A percentile compares a stretch with the other conserved stretches of the same genome.
These are phyloP conservation scores for Leptographium radiaticola DNA, from an alignment of 2,329 filamentous ascomycete species.

Conservation along the genomic window DNA sequence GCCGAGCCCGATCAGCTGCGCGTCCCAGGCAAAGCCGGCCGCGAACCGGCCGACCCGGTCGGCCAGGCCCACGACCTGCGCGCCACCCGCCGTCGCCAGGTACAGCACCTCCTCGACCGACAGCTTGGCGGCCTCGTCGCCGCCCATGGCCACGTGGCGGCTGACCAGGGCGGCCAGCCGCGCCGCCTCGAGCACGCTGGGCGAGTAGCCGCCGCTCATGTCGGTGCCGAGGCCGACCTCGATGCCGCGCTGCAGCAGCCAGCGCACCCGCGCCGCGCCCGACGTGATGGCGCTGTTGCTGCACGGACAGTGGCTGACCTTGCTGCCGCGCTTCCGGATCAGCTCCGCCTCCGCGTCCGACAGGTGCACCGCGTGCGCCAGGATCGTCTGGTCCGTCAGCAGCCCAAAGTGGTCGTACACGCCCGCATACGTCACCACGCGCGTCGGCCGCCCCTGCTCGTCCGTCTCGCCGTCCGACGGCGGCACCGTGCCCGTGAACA, in stretches of 20 bases:
- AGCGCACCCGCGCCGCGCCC: conserved; percentile 63
- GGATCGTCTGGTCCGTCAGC: conserved; percentile 58
- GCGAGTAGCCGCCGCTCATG: conserved; percentile 74
- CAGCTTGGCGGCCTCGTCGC: conserved; percentile 47
- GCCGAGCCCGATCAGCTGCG: conserved; percentile 62
- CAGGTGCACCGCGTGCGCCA: conserved; percentile 78
- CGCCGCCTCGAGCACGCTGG: conserved; percentile 70
- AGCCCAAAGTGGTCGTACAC: conserved; percentile 68
- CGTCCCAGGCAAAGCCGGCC: conserved; percentile 81
- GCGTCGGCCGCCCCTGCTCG: background rate
- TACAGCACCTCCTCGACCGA: conserved; percentile 79
- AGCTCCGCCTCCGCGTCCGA: conserved; percentile 50
- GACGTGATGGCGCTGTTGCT: conserved; percentile 74
- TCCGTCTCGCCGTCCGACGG: conserved; percentile 17
- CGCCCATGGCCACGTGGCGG: conserved; percentile 51
- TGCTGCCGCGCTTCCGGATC: conserved; percentile 46
- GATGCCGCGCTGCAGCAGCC: conserved; percentile 60
- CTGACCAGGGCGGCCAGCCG: conserved; percentile 70
- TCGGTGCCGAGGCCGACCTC: conserved; percentile 83
- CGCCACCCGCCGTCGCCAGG: conserved; percentile 79
- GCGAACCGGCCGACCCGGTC: conserved; percentile 68
- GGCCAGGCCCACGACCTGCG: conserved; percentile 62
- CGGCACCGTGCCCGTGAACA: conserved; percentile 39
- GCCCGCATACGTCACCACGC: conserved; percentile 47
- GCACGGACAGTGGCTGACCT: conserved; percentile 75